Conservation (phyloP, 352 stramenopile genomes). For the Blastocystis sp. region DNA sequence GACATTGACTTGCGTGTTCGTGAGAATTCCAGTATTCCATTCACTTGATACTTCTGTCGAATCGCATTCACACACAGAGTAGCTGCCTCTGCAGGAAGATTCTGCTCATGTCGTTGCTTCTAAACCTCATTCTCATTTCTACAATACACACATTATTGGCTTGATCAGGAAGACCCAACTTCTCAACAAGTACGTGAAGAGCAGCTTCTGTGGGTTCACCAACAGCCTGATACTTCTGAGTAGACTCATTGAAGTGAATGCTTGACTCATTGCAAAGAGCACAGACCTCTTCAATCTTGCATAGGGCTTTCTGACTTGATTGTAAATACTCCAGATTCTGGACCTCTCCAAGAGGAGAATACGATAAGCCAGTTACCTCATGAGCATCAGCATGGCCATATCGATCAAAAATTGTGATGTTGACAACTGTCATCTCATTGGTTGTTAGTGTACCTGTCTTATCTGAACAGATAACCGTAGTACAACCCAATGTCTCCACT, state of each 20-base stretch:
- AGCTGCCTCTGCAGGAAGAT: neutral
- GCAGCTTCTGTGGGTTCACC: slow-evolving; percentile 86
- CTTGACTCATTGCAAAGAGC: slow-evolving; percentile 89
- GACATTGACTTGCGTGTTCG: slow-evolving; percentile 95
- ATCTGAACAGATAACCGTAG: slow-evolving; percentile 65
- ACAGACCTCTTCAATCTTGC: slow-evolving; percentile 63
- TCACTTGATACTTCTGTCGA: slow-evolving; percentile 73
- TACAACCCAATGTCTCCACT: slow-evolving; percentile 93
- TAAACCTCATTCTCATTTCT: neutral
- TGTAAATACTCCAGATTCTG: slow-evolving; percentile 44
- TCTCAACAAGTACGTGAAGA: slow-evolving; percentile 85
- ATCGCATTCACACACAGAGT: slow-evolving; percentile 57
- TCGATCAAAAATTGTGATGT: neutral
- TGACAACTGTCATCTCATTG: slow-evolving; percentile 85
- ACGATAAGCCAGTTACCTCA: slow-evolving; percentile 82
- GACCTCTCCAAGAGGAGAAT: slow-evolving; percentile 78
- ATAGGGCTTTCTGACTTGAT: neutral
- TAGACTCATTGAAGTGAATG: slow-evolving; percentile 67
- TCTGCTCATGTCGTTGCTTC: neutral
- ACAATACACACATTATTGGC: neutral
- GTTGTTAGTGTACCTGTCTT: slow-evolving; percentile 90
- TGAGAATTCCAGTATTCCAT: slow-evolving; percentile 88
- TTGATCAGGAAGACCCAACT: slow-evolving; percentile 78
- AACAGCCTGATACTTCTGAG: slow-evolving; percentile 7
- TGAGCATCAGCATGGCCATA: neutral